Base-by-base conservation (phyloP, 805 yeast species). In the Saturnispora besseyi region DNA sequence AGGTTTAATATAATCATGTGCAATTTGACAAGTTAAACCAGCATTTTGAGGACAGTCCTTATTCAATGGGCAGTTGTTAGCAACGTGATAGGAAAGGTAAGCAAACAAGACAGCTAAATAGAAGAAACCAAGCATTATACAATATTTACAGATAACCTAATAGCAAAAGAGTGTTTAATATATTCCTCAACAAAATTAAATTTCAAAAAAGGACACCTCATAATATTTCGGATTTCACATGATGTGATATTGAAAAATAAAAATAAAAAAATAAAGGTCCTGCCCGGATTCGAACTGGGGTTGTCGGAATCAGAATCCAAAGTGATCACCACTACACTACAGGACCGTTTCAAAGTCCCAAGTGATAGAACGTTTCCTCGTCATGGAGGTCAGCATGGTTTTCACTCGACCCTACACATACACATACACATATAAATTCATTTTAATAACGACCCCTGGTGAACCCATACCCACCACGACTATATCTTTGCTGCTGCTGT, bases 201-300 rank as follows among this genome's bases (percentile, higher is more conserved):
- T 32, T 32, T 32, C 2, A 28, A 15, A 31, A 41, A 46, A 41
- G 45, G 38, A 40, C 44, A 36, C 44, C 24, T 18, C 28, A 42
- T 28, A 51, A 37, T 53, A 50, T 46, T 56, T 57, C 36, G 46
- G 26, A 28, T 52, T 52, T 30, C 42, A 33, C 56, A 10, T 21
- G 24, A 45, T 12, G 12, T 18, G 30, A 8, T 8, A 33, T 34
- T 24, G 38, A 31, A 28, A 18, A 45, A 51, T n/a, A n/a, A n/a
- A n/a, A n/a, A n/a, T n/a, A n/a, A n/a, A 46, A 51, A 54, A 56
- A 51, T 34, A 29, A 10, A 62, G 66, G 64, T 62, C 64, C 59
- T 58, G 63, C 66, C 66, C 66, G 66, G 66, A 63, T 62, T 62
- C 66, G 66, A 62, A 62, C 66, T 61, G 66, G 64, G 66, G 66